Conservation (phyloP, 106 monocot genomes). For the Allium cepa region DNA sequence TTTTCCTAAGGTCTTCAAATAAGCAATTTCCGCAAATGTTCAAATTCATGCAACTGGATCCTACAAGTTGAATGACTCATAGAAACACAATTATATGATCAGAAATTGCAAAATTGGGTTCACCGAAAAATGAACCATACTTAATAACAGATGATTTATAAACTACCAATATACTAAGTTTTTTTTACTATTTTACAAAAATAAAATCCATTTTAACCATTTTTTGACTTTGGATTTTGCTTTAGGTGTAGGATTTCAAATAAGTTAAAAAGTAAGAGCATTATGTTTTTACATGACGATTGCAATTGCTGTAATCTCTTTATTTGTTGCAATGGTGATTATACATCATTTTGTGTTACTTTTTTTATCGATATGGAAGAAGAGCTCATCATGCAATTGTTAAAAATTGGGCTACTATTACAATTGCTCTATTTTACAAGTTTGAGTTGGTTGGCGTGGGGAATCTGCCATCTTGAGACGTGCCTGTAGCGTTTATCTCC, state of each 20-base stretch:
- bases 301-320: constrained; percentile 56
- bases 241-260: constrained; percentile 7
- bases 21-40: constrained; percentile 1
- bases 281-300: too few species aligned
- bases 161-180: too few species aligned
- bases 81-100: constrained; percentile 22
- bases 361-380: constrained; percentile 59
- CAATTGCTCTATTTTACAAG: too few species aligned
- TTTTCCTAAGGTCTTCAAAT: constrained; percentile 6
- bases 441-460: too few species aligned
- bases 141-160: too few species aligned
- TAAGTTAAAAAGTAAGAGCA: constrained; percentile 56
- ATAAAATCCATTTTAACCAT: too few species aligned
- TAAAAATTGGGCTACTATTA: too few species aligned
- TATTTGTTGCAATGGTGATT: constrained; percentile 55
- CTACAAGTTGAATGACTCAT: too few species aligned
- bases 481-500: too few species aligned
- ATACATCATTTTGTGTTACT: constrained; percentile 74
- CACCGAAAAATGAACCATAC: constrained; percentile 14
- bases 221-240: too few species aligned
- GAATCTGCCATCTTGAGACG: too few species aligned
- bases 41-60: background rate
- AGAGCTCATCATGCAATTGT: constrained; percentile 58
- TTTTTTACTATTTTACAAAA: too few species aligned
- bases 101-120: constrained; percentile 18